Evolutionary conservation across 176 grass and related monocot genomes (phyloP).

Genomic region (Rhynchospora tenuis): DNA sequence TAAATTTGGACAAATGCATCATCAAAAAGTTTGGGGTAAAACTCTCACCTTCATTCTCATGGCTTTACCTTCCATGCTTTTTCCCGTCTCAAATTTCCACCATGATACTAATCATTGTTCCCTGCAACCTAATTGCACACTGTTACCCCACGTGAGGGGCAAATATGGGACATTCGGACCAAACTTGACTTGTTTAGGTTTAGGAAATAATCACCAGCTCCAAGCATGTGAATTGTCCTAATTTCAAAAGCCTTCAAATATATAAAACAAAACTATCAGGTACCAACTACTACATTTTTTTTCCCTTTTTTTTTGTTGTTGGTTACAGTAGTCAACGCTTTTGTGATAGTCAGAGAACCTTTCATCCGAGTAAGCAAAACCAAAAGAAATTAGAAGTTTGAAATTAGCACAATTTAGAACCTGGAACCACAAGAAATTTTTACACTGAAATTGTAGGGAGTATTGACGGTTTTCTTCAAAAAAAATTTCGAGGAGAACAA

Average conservation of each 20-base stretch:
- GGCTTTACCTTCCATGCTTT: background rate
- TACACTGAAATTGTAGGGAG: background rate
- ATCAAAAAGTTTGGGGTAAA: background rate
- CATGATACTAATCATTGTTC: background rate
- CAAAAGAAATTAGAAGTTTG: background rate
- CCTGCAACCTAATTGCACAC: background rate
- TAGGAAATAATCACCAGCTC: background rate
- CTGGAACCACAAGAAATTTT: background rate
- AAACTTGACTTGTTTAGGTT: background rate
- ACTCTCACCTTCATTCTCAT: background rate
- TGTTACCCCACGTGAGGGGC: slow-evolving; percentile 8
- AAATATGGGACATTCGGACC: background rate
- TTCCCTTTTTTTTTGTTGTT: background rate
- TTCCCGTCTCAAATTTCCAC: background rate
- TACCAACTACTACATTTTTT: background rate
- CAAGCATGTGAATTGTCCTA: slow-evolving; percentile 6
- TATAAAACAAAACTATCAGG: slow-evolving; percentile 10
- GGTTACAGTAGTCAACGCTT: background rate
- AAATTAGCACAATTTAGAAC: background rate
- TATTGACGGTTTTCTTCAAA: background rate
- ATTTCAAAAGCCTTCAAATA: background rate
- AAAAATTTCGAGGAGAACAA: background rate
- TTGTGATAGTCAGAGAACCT: background rate
- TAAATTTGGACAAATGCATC: background rate
- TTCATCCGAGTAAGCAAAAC: background rate